Evolutionary conservation across 495 filamentous ascomycete species (phyloP), one percentile per base, ranked within the genome.

Genomic region (Darksidea phi): DNA sequence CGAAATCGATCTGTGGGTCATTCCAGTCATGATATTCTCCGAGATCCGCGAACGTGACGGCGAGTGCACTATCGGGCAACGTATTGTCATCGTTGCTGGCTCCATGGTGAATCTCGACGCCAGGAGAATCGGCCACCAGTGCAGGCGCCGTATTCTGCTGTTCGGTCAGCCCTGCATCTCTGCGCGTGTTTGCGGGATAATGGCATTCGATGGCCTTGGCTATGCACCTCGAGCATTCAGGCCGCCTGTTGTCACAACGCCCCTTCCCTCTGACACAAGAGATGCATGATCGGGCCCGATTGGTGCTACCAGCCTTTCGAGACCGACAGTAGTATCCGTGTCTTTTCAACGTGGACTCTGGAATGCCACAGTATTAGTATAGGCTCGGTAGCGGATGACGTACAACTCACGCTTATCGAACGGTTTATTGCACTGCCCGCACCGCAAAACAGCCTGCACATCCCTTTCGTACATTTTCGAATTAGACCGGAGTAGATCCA

Each of bases 261-360:
- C 64, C 64, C 68, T 80, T 80, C 15, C 57, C 58, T 67, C 52
- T 72, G 8, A 70, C 75, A 67, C 77, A 80, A 45, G 69, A 71
- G 41, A 74, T 54, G 64, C 77, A 80, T 62, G 76, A 75, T 47
- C 75, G 72, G 63, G 66, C 25, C 25, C 72, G 71, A 57, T 54
- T 56, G 28, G 53, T 57, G 59, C 26, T 66, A n/a, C 51, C 64
- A 57, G 11, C 52, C 66, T 63, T 71, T 70, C 73, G 71, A 71
- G 75, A 76, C 45, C 75, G 73, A 63, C 76, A 79, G 52, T 79
- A 79, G 65, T 79, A 79, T 55, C 72, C 72, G 74, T 79, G 75
- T 71, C 76, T 75, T 62, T 79, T 79, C 59, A 79, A 59, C 38
- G 75, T 74, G 38, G 75, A 70, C 54, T 77, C 75, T 77, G 36